Conservation (phyloP, 1,284 basidiomycete species). For the Apiotrichum akiyoshidainum region DNA sequence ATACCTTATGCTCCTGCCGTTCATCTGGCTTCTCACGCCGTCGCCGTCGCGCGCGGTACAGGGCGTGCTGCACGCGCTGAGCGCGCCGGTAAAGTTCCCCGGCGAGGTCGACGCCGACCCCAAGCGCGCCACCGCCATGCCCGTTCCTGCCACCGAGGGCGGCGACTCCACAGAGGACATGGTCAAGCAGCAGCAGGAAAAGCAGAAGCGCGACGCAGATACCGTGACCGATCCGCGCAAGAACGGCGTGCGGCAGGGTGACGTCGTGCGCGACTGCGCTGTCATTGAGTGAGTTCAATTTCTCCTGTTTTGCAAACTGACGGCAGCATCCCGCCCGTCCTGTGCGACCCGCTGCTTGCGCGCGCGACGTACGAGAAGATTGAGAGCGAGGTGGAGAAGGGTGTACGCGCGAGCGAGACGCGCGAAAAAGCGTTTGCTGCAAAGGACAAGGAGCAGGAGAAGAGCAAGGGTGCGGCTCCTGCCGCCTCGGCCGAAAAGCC, state of each 20-base stretch:
- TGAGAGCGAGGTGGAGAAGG: constrained; percentile 38
- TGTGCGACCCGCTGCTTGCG: constrained; percentile 32
- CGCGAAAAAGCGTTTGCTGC: constrained; percentile 12
- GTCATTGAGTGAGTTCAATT: constrained; percentile 45
- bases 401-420: constrained; percentile 28
- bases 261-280: constrained; percentile 44
- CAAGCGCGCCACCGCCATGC: constrained; percentile 3
- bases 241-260: constrained; percentile 41
- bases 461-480: not conserved
- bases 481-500: not conserved
- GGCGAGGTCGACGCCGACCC: constrained; percentile 11
- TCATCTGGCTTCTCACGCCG: constrained; percentile 44
- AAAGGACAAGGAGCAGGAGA: not conserved
- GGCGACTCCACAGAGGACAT: not conserved
- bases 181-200: constrained; percentile 11
- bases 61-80: constrained; percentile 44
- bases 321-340: constrained; percentile 34
- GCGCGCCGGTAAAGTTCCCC: constrained; percentile 41
- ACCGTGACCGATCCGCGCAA: constrained; percentile 22
- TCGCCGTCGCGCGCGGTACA: constrained; percentile 38
- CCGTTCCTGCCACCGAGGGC: not conserved
- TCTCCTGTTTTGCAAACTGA: constrained; percentile 4
- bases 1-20: constrained; percentile 40
- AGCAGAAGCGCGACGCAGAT: constrained; percentile 16
- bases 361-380: constrained; percentile 40